Percentiles rank a stretch among this genome's conserved stretches.
Evolutionary conservation across 768 basidiomycete species (phyloP).

Genomic region (Termitomyces sp.): DNA sequence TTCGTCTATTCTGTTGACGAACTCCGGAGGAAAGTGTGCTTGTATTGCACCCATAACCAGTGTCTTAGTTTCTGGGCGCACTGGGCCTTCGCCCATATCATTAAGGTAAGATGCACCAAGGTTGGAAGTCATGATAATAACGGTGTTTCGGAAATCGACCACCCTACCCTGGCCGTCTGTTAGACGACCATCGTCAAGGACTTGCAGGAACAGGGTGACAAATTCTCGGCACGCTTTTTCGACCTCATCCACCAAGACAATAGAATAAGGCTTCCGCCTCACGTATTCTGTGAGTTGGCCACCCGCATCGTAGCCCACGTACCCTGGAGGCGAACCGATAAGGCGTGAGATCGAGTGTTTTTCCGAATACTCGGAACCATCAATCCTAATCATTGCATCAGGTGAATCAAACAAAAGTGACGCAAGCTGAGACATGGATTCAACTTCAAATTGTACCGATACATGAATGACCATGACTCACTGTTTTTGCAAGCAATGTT

Average conservation of each 20-base stretch:
- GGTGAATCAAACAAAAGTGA: conserved; percentile 85
- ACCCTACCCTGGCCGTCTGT: conserved; percentile 92
- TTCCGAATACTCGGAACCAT: conserved; percentile 91
- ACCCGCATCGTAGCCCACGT: conserved; percentile 86
- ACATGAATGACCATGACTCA: conserved; percentile 28
- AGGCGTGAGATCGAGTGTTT: conserved; percentile 48
- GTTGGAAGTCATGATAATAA: conserved; percentile 95
- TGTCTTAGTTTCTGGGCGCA: conserved; percentile 51
- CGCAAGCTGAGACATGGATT: conserved; percentile 55
- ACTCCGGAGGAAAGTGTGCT: conserved; percentile 87
- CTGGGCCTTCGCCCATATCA: conserved; percentile 67
- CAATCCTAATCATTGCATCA: conserved; percentile 88
- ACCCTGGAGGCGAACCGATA: conserved; percentile 70
- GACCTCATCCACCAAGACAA: conserved; percentile 82
- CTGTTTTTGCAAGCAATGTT: conserved; percentile 85
- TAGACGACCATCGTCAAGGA: conserved; percentile 87
- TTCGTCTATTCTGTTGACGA: conserved; percentile 86
- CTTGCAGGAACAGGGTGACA: conserved; percentile 56
- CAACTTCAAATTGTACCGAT: neutral
- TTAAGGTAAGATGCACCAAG: conserved; percentile 74
- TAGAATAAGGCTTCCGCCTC: conserved; percentile 84
- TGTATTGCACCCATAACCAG: conserved; percentile 79
- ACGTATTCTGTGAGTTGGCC: conserved; percentile 94
- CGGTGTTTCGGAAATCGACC: conserved; percentile 84
- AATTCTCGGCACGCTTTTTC: conserved; percentile 81